Base-by-base conservation (phyloP, 1,284 basidiomycete genomes). In the Ceratobasidium sp. region DNA sequence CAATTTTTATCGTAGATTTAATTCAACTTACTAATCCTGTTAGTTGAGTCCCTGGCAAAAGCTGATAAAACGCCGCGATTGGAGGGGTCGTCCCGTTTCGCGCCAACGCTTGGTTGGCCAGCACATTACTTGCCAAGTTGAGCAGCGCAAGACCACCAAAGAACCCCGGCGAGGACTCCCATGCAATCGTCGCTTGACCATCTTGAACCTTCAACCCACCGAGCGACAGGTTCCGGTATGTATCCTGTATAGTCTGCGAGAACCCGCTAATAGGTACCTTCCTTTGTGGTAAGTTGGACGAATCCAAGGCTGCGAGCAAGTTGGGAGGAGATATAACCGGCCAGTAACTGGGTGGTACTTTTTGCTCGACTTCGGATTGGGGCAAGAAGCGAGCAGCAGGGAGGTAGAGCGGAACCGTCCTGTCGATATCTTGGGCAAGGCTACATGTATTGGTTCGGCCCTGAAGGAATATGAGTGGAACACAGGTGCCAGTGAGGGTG, bases 121-220 rank as follows among this genome's bases (percentile, higher is more conserved):
- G 81, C 26, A 92, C 82, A 81, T 94, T 94, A 7, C 87, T 88
- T 4, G 86, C 89, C 39, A 94, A 81, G 81, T 93, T 94, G 76
- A 94, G 82, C 84, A 92, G 85, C 2, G 87, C 85, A 1, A 88
- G 85, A 3, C 90, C 91, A 28, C 85, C 86, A 13, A 88, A 79
- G 0, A 88, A 88, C 0, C 89, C 88, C 2, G 88, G 83, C 0
- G 84, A 83, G 5, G 87, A 89, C 81, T 92, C 89, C 90, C 90
- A 93, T 20, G 91, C 90, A 53, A 92, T 79, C 49, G 92, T 79
- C 0, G 88, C 79, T 0, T 87, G 86, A 0, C 86, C 85, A 45
- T 84, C 78, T 67, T 91, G 85, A 26, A 92, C 80, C 0, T 91
- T 91, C 33, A 93, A 82, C 51, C 91, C 92, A 33, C 91, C 91